Base-by-base conservation (phyloP, 352 stramenopile species). In the Globisporangium middletonii region DNA sequence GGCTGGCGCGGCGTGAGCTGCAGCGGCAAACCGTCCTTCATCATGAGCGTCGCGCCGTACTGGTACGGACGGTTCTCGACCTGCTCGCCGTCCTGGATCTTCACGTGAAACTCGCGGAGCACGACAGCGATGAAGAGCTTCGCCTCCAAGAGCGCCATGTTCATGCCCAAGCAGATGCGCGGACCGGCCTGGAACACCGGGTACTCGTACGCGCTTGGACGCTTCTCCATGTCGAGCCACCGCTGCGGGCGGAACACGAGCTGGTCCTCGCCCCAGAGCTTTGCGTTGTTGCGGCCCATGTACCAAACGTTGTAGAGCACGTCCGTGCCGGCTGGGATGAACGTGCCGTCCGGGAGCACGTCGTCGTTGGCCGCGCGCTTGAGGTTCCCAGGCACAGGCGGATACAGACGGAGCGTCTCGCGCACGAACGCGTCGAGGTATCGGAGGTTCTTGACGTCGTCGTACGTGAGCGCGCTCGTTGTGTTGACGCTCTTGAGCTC, bases 401-500 rank as follows among this genome's bases (percentile, higher is more conserved):
- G 50, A 11, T 55, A 55, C 50, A 55, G 16, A n/a, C 85, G 80
- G 43, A 91, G 65, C 2, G 77, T 72, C 54, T 94, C 85, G 46
- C 72, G 75, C 41, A 88, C 69, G 11, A 91, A 77, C 11, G 77
- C 85, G n/a, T 84, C 67, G n/a, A 88, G 57, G 57, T 89, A 94
- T 47, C 63, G 72, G 51, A 94, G 60, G 9, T 55, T 57, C 63
- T 86, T 84, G 46, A 89, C 61, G 13, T 73, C 50, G 18, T 87
- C 75, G 63, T 85, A 85, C 13, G 69, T 77, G 15, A 84, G 62
- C 13, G 27, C 38, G 4, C 18, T 33, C 16, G 13, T 41, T 41
- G 38, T 12, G 66, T 76, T 16, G 83, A 2, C 49, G 16, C 15
- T 26, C 6, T n/a, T 54, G 8, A 88, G 55, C 54, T 89, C 79